These are phyloP conservation scores for Gymnopus androsaceus DNA, from an alignment of 1,284 basidiomycete genomes.

Conservation along the genomic window DNA sequence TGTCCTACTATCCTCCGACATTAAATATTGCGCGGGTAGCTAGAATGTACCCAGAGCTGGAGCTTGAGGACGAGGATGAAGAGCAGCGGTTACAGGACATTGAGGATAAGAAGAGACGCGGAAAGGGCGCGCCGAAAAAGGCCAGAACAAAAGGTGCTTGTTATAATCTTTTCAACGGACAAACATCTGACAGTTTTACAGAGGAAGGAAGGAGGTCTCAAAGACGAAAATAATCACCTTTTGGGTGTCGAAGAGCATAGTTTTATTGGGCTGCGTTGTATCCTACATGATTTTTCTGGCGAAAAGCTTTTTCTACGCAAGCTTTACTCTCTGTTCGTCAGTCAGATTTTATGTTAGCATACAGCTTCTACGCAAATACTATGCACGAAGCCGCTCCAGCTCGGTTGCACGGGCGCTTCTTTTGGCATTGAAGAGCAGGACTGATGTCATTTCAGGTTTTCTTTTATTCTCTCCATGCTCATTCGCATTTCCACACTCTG, in stretches of 20 bases:
- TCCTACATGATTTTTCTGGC: no score
- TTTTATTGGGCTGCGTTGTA: neutral
- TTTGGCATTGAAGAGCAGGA: no score
- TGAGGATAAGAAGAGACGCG: conserved; percentile 66
- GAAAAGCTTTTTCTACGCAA: no score
- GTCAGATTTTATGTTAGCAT: no score
- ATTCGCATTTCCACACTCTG: no score
- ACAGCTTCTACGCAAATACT: no score
- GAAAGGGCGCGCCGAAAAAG: conserved; percentile 80
- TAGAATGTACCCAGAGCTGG: conserved; percentile 53
- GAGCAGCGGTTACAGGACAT: conserved; percentile 67
- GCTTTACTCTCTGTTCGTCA: no score
- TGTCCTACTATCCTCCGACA: conserved; percentile 71
- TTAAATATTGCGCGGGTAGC: conserved; percentile 55
- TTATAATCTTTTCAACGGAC: neutral
- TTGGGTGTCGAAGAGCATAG: neutral
- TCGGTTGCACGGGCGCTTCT: no score
- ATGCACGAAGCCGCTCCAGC: no score
- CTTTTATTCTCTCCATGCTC: no score
- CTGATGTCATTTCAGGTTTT: no score
- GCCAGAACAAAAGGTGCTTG: conserved; percentile 62
- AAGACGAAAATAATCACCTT: neutral
- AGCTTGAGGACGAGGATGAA: conserved; percentile 65
- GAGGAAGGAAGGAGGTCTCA: conserved; percentile 14
- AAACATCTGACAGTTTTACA: neutral